Base-by-base conservation (phyloP, 2,329 filamentous ascomycete species). In the Lachnum nothofagi region DNA sequence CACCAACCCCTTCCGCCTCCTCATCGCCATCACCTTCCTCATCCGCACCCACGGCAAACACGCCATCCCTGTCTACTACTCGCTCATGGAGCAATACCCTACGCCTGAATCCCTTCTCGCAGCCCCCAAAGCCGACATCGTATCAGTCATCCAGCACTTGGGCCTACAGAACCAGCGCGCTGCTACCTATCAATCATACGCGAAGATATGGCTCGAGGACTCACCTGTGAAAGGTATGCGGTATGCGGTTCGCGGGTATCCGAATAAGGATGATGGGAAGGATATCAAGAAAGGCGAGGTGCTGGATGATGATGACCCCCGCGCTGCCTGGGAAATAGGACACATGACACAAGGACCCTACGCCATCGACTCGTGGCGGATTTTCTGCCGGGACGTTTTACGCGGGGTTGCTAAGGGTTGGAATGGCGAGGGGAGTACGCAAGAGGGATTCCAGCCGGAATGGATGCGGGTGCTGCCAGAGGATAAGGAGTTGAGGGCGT, bases 401-500 rank as follows among this genome's bases (percentile, higher is more conserved):
- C 77, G 90, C 6, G 84, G 82, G 0, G 67, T 82, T 16, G 80
- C 84, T 1, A 65, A 69, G 8, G 79, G 83, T 54, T 88, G 84
- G 79, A 83, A 81, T 60, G 86, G 85, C 1, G 72, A 68, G 63
- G 78, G 57, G 55, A 69, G 61, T 52, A 46, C 45, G 2, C 62
- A 64, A 24, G 40, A 60, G 8, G 71, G 73, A 12, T 89, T 91
- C 63, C 83, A 89, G 59, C 88, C 89, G 0, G 91, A 96, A 67
- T 96, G 91, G 91, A 93, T 90, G 77, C 78, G 88, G 3, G 89
- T 95, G 1, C 64, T 86, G 42, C 89, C 91, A 0, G 70, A 75
- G 37, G 91, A 96, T 67, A 96, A 95, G 68, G 91, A 96, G 67
- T 71, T 96, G n/a, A 77, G 87, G 37, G 89, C 88, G 0, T 95